Evolutionary conservation across 2,329 filamentous ascomycete species (phyloP).

Genomic region (Paraphaeosphaeria sporulosa): DNA sequence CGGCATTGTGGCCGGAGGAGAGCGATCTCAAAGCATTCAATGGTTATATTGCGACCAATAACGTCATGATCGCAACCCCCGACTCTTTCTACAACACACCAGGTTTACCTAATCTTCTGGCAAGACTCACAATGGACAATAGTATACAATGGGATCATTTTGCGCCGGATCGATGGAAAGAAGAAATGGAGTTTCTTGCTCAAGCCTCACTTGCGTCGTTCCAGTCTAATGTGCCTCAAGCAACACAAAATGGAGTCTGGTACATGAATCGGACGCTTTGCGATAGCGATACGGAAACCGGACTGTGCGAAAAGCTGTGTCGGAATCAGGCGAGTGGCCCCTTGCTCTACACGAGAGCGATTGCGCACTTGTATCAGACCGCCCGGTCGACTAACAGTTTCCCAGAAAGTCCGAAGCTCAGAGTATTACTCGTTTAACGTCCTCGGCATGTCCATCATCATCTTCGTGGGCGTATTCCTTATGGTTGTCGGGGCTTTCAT

Average conservation of each 20-base stretch:
- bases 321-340: constrained; percentile 14
- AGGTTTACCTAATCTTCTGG: constrained; percentile 7
- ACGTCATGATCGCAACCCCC: constrained; percentile 5
- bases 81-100: background rate
- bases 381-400: too few species aligned
- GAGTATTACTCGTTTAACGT: constrained; percentile 21
- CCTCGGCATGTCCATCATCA: too few species aligned
- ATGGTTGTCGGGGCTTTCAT: too few species aligned
- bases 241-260: constrained; percentile 3
- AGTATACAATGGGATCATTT: constrained; percentile 9
- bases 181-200: constrained; percentile 21
- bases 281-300: background rate
- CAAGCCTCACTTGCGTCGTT: constrained; percentile 16
- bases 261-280: background rate
- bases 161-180: constrained; percentile 22
- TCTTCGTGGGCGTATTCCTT: too few species aligned
- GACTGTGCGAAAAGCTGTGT: constrained; percentile 8
- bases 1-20: constrained; percentile 1
- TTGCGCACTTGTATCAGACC: too few species aligned
- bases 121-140: constrained; percentile 10
- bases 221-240: constrained; percentile 16
- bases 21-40: constrained; percentile 4
- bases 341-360: too few species aligned
- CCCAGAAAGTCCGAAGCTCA: constrained; percentile 17
- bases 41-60: background rate